Evolutionary conservation across 2,329 filamentous ascomycete species (phyloP), one percentile per base, ranked within the genome.

Genomic region (Thermothelomyces thermophilus): DNA sequence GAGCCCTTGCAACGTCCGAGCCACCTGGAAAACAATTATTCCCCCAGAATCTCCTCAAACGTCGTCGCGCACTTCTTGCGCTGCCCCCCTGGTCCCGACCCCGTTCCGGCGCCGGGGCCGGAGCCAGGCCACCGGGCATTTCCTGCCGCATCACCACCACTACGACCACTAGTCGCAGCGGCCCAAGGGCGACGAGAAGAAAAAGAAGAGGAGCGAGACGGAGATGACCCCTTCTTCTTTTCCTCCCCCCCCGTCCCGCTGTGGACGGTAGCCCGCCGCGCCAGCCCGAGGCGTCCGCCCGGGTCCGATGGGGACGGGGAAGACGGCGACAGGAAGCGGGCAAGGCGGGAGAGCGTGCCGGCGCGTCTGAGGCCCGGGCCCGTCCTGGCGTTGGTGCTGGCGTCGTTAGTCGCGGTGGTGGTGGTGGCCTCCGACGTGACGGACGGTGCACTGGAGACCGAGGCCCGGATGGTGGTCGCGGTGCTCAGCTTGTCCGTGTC

Each of bases 1-100:
- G n/a, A n/a, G n/a, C n/a, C n/a, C n/a, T n/a, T n/a, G n/a, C n/a
- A n/a, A n/a, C n/a, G n/a, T n/a, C n/a, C n/a, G n/a, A n/a, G n/a
- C n/a, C n/a, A n/a, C n/a, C n/a, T n/a, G n/a, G n/a, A n/a, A n/a
- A n/a, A n/a, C n/a, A n/a, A n/a, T n/a, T n/a, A n/a, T n/a, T 5
- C 8, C 20, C 31, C 54, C 43, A 56, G 17, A 14, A 56, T 56
- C 36, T 56, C 54, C 43, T 56, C 54, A 41, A 56, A 56, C 8
- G 54, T 56, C 20, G 49, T 56, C 14, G 51, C 51, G 14, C 48
- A 42, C 16, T 34, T 53, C 31, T 26, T 16, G 9, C 9, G 9
- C 20, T 8, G 31, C 5, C 31, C 2, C 13, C 7, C 17, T 28
- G 2, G 2, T 17, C 2, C 6, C 36, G n/a, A 5, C 9, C 24